A percentile compares a stretch with the other conserved stretches of the same genome.
Conservation (phyloP, 2,329 filamentous ascomycete species). For the Alternaria atra region DNA sequence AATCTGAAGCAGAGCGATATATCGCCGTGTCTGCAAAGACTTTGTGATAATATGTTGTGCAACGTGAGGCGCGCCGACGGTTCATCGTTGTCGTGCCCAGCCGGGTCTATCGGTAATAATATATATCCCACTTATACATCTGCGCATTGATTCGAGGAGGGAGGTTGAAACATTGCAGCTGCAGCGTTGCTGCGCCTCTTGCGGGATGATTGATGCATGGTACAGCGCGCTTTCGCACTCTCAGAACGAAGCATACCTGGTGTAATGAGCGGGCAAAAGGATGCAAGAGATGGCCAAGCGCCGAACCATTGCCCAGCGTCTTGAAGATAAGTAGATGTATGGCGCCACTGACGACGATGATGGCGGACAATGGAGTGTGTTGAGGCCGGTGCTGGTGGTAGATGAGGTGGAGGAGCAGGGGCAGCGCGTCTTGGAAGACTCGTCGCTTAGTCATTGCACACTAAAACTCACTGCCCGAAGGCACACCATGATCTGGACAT, state of each 20-base stretch:
- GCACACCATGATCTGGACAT: neutral
- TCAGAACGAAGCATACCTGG: conserved; percentile 4
- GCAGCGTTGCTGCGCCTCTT: conserved; percentile 4
- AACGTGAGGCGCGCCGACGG: neutral
- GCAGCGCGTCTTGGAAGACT: neutral
- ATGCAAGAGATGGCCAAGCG: conserved; percentile 7
- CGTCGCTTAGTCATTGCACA: neutral
- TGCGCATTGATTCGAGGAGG: neutral
- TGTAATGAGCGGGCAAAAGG: conserved; percentile 11
- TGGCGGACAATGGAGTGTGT: neutral
- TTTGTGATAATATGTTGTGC: neutral
- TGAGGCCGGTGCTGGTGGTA: neutral
- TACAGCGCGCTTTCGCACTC: neutral
- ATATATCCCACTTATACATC: neutral
- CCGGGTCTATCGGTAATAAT: conserved; percentile 8
- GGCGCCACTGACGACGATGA: neutral
- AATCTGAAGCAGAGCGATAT: neutral
- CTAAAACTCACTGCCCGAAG: neutral
- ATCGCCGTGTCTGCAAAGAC: neutral
- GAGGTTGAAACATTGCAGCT: neutral
- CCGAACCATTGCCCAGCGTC: neutral
- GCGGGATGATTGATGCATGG: conserved; percentile 3
- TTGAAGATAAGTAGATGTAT: neutral
- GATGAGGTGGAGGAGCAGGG: neutral
- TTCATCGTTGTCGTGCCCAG: neutral